Base-by-base conservation (phyloP, 208 protist genomes). In the Phytomonas sp. region DNA sequence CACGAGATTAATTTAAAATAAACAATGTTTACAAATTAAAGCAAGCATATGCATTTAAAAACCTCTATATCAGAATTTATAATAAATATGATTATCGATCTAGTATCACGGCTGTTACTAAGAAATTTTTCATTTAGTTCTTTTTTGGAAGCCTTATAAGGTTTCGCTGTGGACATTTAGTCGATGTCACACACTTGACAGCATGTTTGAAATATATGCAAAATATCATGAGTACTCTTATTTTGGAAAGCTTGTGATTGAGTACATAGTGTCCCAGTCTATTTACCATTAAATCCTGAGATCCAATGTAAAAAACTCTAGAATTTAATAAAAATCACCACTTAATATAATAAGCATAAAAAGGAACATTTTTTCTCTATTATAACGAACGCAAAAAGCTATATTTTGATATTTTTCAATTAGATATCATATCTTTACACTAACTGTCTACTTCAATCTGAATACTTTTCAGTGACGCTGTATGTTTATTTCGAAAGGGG, bases 301-400 rank as follows among this genome's bases (percentile, higher is more conserved):
- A 31, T 6, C 3, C 45, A 69, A 23, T 29, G 1, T 32, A 67
- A 63, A 29, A 72, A 29, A 23, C 14, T 8, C 34, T 37, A 11
- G 61, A 36, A 34, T 29, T 26, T 3, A 33, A 34, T 49, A 60
- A 30, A 36, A n/a, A 63, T 74, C 62, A 49, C 52, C 6, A 29
- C 16, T 70, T 23, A 68, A 71, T 14, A 37, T 37, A 45, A 31
- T 19, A 68, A 68, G 37, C 29, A 14, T n/a, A 68, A 49, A 40
- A 68, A 16, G 29, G 37, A 59, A 67, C 8, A 62, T 68, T n/a
- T 60, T 23, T 68, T 40, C 63, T 29, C 8, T 11, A 11, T 45
- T 65, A 30, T 36, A 16, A 29, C 42, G n/a, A 62, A 76, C 2
- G 56, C 59, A 70, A 63, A 77, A 70, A 12, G 14, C 40, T 49